Evolutionary conservation across 805 yeast species (phyloP).

Genomic region (Cyberlindnera misumaiensis): DNA sequence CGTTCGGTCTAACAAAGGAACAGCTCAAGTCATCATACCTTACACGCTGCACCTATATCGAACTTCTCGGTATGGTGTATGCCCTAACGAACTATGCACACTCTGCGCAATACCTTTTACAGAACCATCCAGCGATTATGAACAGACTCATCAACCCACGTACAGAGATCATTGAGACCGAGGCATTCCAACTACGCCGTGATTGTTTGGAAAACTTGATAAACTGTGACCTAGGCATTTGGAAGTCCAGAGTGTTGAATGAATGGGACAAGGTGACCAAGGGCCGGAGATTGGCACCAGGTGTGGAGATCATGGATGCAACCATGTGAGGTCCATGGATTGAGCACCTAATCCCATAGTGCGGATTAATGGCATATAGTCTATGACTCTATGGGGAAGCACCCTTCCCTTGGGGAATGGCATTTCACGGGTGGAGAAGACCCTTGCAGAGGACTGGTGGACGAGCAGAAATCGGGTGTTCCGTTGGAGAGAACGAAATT

Average conservation of each 20-base stretch:
- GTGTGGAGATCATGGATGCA: slow-evolving; percentile 7
- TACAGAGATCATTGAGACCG: slow-evolving; percentile 14
- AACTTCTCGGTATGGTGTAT: slow-evolving; percentile 13
- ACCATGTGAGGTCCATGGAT: slow-evolving; percentile 2
- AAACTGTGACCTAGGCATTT: slow-evolving; percentile 8
- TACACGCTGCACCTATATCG: slow-evolving; percentile 12
- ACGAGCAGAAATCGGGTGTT: too few relatives aligned
- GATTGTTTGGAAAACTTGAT: slow-evolving; percentile 14
- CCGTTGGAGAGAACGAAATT: too few relatives aligned
- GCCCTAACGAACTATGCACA: slow-evolving; percentile 7
- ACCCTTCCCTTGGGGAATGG: too few relatives aligned
- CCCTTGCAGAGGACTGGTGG: too few relatives aligned
- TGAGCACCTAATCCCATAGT: too few relatives aligned
- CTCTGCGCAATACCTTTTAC: slow-evolving; percentile 10
- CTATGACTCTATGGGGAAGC: too few relatives aligned
- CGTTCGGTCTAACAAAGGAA: slow-evolving; percentile 8
- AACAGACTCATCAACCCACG: slow-evolving; percentile 2
- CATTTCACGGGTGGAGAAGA: too few relatives aligned
- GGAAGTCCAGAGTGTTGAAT: slow-evolving; percentile 12
- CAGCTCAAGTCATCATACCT: slow-evolving; percentile 5
- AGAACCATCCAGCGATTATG: slow-evolving; percentile 19
- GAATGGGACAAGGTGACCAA: slow-evolving; percentile 11
- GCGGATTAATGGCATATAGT: too few relatives aligned
- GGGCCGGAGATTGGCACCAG: slow-evolving; percentile 11
- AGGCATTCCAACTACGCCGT: slow-evolving; percentile 15